Conservation (phyloP, 768 basidiomycete genomes). For the Tulasnella sp. region DNA sequence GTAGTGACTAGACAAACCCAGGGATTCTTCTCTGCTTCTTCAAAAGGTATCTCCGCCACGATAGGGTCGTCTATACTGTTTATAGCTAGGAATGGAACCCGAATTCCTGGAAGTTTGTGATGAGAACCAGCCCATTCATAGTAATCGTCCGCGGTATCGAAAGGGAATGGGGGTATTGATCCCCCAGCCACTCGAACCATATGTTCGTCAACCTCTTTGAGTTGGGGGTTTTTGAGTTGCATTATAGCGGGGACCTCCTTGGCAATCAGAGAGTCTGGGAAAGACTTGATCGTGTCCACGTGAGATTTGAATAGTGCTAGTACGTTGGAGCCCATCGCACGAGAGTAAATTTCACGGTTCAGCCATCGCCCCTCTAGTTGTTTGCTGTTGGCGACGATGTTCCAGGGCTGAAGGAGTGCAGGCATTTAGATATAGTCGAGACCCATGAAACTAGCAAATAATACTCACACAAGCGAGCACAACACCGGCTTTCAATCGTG, state of each 20-base stretch:
- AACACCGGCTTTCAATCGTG: slow-evolving; percentile 52
- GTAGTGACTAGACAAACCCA: slow-evolving; percentile 18
- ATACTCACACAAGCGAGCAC: slow-evolving; percentile 58
- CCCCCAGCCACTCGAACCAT: slow-evolving; percentile 21
- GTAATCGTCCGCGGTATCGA: slow-evolving; percentile 21
- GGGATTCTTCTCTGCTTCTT: slow-evolving; percentile 17
- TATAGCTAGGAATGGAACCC: slow-evolving; percentile 23
- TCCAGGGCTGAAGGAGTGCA: slow-evolving; percentile 11
- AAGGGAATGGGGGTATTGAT: slow-evolving; percentile 7
- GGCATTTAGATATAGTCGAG: not conserved
- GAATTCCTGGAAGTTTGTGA: slow-evolving; percentile 17
- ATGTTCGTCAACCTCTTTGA: slow-evolving; percentile 14
- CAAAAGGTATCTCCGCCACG: slow-evolving; percentile 21
- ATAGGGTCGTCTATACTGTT: slow-evolving; percentile 25
- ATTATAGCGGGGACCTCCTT: slow-evolving; percentile 10
- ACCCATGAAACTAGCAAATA: not conserved
- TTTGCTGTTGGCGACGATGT: slow-evolving; percentile 14
- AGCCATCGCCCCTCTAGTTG: slow-evolving; percentile 17
- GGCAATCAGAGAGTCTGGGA: slow-evolving; percentile 3
- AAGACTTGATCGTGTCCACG: slow-evolving; percentile 2
- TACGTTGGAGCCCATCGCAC: slow-evolving; percentile 23
- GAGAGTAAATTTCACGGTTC: slow-evolving; percentile 19
- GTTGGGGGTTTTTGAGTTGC: slow-evolving; percentile 5
- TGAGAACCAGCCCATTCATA: slow-evolving; percentile 18
- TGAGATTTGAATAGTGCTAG: slow-evolving; percentile 13